Evolutionary conservation across 2,329 filamentous ascomycete genomes (phyloP).

Genomic region (Alternaria hordeiaustralica): DNA sequence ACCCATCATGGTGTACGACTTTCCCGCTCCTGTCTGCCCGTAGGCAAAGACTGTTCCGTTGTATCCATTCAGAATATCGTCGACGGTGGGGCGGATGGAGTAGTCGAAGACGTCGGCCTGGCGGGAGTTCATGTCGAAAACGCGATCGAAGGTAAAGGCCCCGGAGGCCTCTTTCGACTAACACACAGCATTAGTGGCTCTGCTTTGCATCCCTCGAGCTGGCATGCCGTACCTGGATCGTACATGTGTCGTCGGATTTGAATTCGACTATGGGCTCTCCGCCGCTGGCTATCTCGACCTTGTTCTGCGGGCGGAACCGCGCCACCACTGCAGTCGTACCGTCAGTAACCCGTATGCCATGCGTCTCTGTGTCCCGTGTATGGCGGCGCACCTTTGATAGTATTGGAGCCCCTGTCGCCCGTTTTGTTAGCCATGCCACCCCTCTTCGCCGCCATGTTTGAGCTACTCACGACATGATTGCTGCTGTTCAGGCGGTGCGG

Average conservation of each 20-base stretch:
- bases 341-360: constrained; percentile 30
- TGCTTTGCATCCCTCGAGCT: background rate
- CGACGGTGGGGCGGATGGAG: constrained; percentile 93
- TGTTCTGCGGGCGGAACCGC: constrained; percentile 97
- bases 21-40: constrained; percentile 96
- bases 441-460: constrained; percentile 2
- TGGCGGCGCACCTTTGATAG: constrained; percentile 52
- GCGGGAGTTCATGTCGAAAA: constrained; percentile 91
- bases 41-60: constrained; percentile 99
- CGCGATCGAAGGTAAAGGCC: constrained; percentile 90
- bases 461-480: constrained; percentile 49
- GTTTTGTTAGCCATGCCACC: constrained; percentile 50
- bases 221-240: constrained; percentile 70
- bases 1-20: constrained; percentile 99
- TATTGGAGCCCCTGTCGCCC: constrained; percentile 51
- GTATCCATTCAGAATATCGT: constrained; percentile 98
- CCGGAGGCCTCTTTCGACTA: constrained; percentile 84
- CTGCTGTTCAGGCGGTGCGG: constrained; percentile 38
- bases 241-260: constrained; percentile 86
- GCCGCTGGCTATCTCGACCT: constrained; percentile 85
- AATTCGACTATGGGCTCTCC: constrained; percentile 93
- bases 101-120: constrained; percentile 98
- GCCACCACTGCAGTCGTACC: constrained; percentile 73
- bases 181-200: constrained; percentile 22
- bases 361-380: background rate